phyloP scores from a whole-genome alignment of 2,329 filamentous ascomycete genomes.

The Pestalotiopsis sp. region DNA sequence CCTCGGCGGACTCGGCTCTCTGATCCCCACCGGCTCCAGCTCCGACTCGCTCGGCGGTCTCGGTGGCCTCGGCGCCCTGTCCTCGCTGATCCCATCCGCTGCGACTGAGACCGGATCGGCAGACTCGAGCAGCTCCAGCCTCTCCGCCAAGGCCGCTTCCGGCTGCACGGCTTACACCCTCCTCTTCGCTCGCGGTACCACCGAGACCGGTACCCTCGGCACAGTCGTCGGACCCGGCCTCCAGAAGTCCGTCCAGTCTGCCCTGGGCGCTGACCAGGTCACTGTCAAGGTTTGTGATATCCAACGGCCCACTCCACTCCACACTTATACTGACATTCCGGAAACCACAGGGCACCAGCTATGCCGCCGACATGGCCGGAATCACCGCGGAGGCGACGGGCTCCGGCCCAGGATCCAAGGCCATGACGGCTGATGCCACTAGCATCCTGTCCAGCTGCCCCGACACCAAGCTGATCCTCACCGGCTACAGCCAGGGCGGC shows the following conservation, averaged over 20 bases:
- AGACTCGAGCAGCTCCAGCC: constrained; percentile 7
- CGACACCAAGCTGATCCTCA: constrained; percentile 13
- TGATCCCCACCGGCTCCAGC: too few species aligned
- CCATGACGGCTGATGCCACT: constrained; percentile 10
- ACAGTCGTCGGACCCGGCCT: constrained; percentile 13
- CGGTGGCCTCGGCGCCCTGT: not conserved
- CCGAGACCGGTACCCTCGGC: constrained; percentile 15
- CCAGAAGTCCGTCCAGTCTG: constrained; percentile 5
- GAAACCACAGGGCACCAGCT: constrained; percentile 1
- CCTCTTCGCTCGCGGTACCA: constrained; percentile 15
- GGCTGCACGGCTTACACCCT: constrained; percentile 16
- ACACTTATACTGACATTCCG: not conserved
- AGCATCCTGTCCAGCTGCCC: constrained; percentile 7
- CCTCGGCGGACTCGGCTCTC: too few species aligned
- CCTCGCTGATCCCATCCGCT: not conserved
- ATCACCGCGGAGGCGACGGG: constrained; percentile 8
- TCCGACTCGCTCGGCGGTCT: too few species aligned
- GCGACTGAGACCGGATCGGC: constrained; percentile 10
- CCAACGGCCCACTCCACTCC: not conserved
- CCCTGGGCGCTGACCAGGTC: constrained; percentile 11
- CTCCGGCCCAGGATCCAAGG: constrained; percentile 8
- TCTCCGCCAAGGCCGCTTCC: constrained; percentile 2
- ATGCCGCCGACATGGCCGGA: constrained; percentile 9
- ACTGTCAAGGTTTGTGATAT: constrained; percentile 8
- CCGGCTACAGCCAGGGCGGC: constrained; percentile 13